Conservation (phyloP, 2,329 filamentous ascomycete species). For the Dactylellina haptotyla region DNA sequence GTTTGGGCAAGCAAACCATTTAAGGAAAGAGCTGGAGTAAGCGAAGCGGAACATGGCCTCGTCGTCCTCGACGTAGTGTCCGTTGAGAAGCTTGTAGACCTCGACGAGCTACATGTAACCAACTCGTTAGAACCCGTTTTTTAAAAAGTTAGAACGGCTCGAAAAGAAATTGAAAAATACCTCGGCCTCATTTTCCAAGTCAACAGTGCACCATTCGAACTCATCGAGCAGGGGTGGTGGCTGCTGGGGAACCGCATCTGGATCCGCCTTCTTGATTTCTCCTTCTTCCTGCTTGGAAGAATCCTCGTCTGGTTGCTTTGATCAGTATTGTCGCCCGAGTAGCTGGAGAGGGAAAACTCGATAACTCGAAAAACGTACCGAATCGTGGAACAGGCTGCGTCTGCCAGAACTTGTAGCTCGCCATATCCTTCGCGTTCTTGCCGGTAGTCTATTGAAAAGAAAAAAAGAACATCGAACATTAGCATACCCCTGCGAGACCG, state of each 20-base stretch:
- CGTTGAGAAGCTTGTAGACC: conserved; percentile 87
- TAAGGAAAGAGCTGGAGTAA: conserved; percentile 87
- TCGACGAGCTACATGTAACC: conserved; percentile 73
- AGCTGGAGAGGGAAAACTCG: neutral
- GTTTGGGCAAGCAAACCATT: conserved; percentile 72
- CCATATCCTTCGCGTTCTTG: conserved; percentile 96
- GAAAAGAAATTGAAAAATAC: conserved; percentile 44
- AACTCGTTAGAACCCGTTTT: conserved; percentile 15
- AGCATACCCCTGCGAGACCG: conserved; percentile 60
- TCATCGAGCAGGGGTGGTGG: conserved; percentile 79
- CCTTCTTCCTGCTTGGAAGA: conserved; percentile 72
- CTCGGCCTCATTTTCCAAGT: conserved; percentile 78
- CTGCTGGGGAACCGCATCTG: conserved; percentile 80
- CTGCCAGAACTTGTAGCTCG: conserved; percentile 97
- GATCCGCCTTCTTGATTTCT: conserved; percentile 80
- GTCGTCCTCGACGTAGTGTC: conserved; percentile 96
- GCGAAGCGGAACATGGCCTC: conserved; percentile 98
- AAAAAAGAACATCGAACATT: conserved; percentile 56
- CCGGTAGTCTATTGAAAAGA: conserved; percentile 72
- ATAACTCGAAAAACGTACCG: conserved; percentile 60
- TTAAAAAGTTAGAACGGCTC: too few species aligned
- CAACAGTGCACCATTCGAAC: conserved; percentile 94
- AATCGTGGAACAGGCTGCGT: conserved; percentile 95
- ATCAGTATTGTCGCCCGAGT: neutral
- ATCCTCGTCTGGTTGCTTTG: conserved; percentile 63